Conservation (phyloP, 441 rosid species). For the Gossypium gossypioides region DNA sequence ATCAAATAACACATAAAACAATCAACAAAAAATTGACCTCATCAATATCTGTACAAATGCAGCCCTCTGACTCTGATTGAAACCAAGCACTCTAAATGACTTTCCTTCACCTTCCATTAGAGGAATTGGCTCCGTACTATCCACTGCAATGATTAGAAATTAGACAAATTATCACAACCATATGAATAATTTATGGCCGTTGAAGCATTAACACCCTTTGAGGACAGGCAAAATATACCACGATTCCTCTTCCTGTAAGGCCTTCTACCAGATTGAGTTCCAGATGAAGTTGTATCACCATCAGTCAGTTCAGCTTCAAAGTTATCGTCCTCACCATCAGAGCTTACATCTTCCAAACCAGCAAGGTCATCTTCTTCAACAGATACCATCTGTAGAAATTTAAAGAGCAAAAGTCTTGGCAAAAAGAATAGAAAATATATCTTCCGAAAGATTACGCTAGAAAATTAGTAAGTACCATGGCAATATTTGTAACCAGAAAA, state of each 20-base stretch:
- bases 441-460: background rate
- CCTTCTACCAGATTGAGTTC: constrained; percentile 61
- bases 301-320: constrained; percentile 87
- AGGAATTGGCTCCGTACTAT: constrained; percentile 65
- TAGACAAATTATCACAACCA: constrained; percentile 8
- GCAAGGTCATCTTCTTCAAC: constrained; percentile 98
- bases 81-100: constrained; percentile 85
- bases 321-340: constrained; percentile 91
- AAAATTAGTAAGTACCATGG: background rate
- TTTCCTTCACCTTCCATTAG: constrained; percentile 99
- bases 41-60: constrained; percentile 83
- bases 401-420: constrained; percentile 4
- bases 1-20: constrained; percentile 9
- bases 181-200: background rate
- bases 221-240: constrained; percentile 31
- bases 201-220: constrained; percentile 5
- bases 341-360: constrained; percentile 92
- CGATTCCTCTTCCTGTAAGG: constrained; percentile 73
- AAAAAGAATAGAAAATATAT: background rate
- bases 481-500: background rate
- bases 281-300: constrained; percentile 64
- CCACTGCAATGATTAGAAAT: constrained; percentile 33
- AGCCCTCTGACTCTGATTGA: constrained; percentile 91
- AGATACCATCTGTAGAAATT: constrained; percentile 66
- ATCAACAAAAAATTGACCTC: constrained; percentile 43